Conservation (phyloP, 2,329 filamentous ascomycete genomes). For the Sporothrix pseudoabietina region DNA sequence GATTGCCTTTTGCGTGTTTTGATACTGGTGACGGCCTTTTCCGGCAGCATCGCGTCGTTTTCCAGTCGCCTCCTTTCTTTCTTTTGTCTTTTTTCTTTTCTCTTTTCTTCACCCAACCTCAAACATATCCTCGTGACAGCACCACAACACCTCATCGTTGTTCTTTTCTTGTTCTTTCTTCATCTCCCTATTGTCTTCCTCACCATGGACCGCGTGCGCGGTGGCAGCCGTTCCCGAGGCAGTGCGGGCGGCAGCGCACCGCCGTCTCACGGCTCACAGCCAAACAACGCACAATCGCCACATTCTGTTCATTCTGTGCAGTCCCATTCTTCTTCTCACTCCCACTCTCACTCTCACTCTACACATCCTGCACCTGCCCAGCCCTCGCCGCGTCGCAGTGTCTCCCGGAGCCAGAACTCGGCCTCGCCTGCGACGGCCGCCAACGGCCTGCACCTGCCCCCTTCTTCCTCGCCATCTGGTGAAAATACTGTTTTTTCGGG, state of each 20-base stretch:
- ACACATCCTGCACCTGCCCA: not conserved
- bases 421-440: slow-evolving; percentile 15
- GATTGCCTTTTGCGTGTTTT: not conserved
- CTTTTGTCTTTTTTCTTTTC: not conserved
- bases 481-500: not conserved
- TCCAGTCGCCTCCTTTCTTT: not conserved
- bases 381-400: slow-evolving; percentile 29
- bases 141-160: not conserved
- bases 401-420: slow-evolving; percentile 28
- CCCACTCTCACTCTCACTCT: not conserved
- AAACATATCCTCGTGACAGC: not conserved
- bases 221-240: slow-evolving; percentile 35
- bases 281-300: not conserved
- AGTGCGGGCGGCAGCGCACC: slow-evolving; percentile 27
- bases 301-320: not conserved
- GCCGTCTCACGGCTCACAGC: slow-evolving; percentile 22
- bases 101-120: not conserved
- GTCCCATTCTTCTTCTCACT: not conserved
- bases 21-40: not conserved
- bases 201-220: slow-evolving; percentile 34
- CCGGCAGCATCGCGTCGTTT: not conserved
- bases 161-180: not conserved
- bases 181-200: not conserved
- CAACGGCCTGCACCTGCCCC: not conserved
- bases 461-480: not conserved